Evolutionary conservation across 805 yeast genomes (phyloP).

Genomic region (Ogataea parapolymorpha): DNA sequence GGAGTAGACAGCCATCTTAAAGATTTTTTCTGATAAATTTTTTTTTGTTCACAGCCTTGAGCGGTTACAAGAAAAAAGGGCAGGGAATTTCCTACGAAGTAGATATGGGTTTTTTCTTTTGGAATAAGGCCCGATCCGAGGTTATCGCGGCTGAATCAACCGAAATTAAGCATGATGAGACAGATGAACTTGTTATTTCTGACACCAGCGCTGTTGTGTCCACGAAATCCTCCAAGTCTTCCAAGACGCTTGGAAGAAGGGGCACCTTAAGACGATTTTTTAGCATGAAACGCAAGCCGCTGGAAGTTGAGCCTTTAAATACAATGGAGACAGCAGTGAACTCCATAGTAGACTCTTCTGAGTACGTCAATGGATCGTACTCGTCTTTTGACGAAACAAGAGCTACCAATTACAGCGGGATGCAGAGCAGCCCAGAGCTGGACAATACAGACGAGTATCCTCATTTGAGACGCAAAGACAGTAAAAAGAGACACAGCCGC

Average conservation of each 20-base stretch:
- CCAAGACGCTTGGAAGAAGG: conserved; percentile 3
- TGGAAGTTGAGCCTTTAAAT: not conserved
- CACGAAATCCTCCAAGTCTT: conserved; percentile 5
- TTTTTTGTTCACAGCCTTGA: conserved; percentile 12
- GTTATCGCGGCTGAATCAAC: not conserved
- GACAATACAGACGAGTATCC: conserved; percentile 8
- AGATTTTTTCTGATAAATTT: conserved; percentile 4
- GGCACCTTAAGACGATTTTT: conserved; percentile 9
- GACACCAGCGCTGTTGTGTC: conserved; percentile 12
- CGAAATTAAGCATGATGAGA: conserved; percentile 1
- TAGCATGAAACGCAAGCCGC: conserved; percentile 5
- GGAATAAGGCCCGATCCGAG: conserved; percentile 1
- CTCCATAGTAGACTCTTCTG: not conserved
- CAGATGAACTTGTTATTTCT: conserved; percentile 1
- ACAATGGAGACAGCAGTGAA: not conserved
- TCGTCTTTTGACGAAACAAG: not conserved
- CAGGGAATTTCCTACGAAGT: conserved; percentile 4
- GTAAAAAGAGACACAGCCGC: conserved; percentile 9
- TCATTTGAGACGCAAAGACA: conserved; percentile 10
- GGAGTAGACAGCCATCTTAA: conserved; percentile 8
- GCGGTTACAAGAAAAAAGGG: conserved; percentile 11
- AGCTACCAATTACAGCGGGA: not conserved
- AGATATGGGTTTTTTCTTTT: conserved; percentile 9
- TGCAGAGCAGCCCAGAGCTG: not conserved
- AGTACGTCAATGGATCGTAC: not conserved